phyloP scores from a whole-genome alignment of 2,329 filamentous ascomycete genomes.

The Aspergillus ochraceoroseus region DNA sequence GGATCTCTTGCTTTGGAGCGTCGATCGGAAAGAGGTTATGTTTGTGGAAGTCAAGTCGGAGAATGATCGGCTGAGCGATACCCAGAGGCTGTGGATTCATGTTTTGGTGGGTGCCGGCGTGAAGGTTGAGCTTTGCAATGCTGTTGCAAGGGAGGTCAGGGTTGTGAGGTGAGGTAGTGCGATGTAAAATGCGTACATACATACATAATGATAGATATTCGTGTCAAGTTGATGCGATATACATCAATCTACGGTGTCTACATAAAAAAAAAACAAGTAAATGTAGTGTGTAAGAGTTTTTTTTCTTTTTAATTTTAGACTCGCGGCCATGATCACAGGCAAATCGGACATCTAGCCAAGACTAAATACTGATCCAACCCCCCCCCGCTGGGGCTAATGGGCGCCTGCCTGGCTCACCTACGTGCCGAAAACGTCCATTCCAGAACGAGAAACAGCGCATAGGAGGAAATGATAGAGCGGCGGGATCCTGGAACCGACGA shows the following conservation, averaged over 20 bases:
- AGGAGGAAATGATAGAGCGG: not conserved
- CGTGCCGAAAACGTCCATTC: not conserved
- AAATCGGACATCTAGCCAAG: constrained; percentile 3
- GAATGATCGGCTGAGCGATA: constrained; percentile 93
- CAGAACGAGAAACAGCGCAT: not conserved
- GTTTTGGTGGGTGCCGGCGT: constrained; percentile 81
- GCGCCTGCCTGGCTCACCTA: no score
- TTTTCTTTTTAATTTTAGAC: constrained; percentile 11
- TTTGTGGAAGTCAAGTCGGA: constrained; percentile 76
- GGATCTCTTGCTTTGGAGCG: constrained; percentile 84
- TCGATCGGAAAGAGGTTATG: constrained; percentile 58
- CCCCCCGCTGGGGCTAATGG: no score
- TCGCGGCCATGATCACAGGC: constrained; percentile 1
- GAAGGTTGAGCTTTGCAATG: constrained; percentile 72
- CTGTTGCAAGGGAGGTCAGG: constrained; percentile 54
- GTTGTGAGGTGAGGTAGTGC: not conserved
- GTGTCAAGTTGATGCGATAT: no score
- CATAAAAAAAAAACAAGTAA: no score
- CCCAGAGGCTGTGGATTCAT: constrained; percentile 94
- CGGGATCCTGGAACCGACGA: not conserved
- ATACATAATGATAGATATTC: no score
- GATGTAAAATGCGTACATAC: no score
- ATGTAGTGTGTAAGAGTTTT: no score
- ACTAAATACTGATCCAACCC: constrained; percentile 1
- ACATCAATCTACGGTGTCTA: no score